Evolutionary conservation across 2,329 filamentous ascomycete species (phyloP), one percentile per base, ranked within the genome.

Genomic region (Colletotrichum sp.): DNA sequence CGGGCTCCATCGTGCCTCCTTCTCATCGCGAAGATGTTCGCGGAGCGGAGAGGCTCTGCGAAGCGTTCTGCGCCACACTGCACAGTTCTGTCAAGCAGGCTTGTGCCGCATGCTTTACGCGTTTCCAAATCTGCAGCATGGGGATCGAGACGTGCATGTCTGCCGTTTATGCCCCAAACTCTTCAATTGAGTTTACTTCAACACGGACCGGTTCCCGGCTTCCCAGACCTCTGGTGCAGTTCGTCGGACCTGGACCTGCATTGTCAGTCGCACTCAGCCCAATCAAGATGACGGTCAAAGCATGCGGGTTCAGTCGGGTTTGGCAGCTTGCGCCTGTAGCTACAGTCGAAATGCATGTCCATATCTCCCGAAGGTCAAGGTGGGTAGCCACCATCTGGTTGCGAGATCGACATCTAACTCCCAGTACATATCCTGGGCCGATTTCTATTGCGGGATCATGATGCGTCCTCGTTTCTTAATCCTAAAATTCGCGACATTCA

Each of bases 291-390:
- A 56, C 64, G 71, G 64, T 56, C 69, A 65, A 69, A 65, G 73
- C 69, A 72, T 58, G 73, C 52, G 55, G 64, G 28, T 34, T 62
- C 68, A 32, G 36, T 43, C 69, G 66, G 73, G 62, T 22, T 60
- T 55, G 60, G n/a, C 39, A 48, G 32, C 60, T 34, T 25, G 27
- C 32, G 69, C 34, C 34, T 30, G 16, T 55, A 67, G 28, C 25
- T 71, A 69, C 73, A 65, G 62, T 56, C 39, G 13, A 56, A 64
- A 64, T 75, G 68, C 64, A 75, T 64, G 43, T 52, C 64, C 69
- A 66, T 36, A 60, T 70, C 61, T 65, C n/a, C 34, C 15, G 52
- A 36, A 39, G 68, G 10, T 27, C 48, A 15, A 65, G 70, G 36
- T n/a, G n/a, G 28, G 61, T 70, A 58, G n/a, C 61, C 66, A 60